Base-by-base conservation (phyloP, 129 eudicot species). In the Cynara cardunculus region DNA sequence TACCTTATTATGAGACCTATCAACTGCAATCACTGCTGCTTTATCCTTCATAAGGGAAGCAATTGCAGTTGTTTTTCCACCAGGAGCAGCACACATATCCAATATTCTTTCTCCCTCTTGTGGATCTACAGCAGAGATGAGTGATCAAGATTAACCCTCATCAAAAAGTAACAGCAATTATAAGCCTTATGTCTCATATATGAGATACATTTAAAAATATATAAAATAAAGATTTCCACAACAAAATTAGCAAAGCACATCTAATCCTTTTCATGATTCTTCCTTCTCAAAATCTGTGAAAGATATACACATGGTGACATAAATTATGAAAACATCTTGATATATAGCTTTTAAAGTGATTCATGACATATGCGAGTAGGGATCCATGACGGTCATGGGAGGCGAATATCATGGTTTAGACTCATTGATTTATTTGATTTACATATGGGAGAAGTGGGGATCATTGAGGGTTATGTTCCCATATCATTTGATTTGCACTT, bases 41-140 rank as follows among this genome's bases (percentile, higher is more conserved):
- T 86, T 85, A 88, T 92, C 99, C 87, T 89, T 89, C 99, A 96
- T 92, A 64, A 92, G 97, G 27, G 91, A 88, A 72, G 98, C 99
- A 73, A 96, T 92, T 69, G 98, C 99, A 44, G 99, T 96, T 27
- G 99, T 96, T 88, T 96, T 96, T 59, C 99, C 99, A 68, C 99
- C 99, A 28, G 99, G 99, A 77, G 99, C 99, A 28, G 99, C 94
- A 88, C 99, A 96, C 99, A 96, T 92, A 81, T 96, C 99, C 78
- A 96, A 82, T 86, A 96, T 86, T 75, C 81, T 88, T 87, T 96
- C 99, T 80, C 98, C 99, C 80, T 84, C 85, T 84, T 96, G 97
- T 77, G 99, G 99, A 86, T 92, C 99, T 92, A 80, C 46, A 31
- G 19, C 28, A 83, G 59, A 81, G 8, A 81, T 35, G 78, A 30